Evolutionary conservation across 192 early-diverging fungal genomes (phyloP).

Genomic region (Lunasporangiospora selenospora): DNA sequence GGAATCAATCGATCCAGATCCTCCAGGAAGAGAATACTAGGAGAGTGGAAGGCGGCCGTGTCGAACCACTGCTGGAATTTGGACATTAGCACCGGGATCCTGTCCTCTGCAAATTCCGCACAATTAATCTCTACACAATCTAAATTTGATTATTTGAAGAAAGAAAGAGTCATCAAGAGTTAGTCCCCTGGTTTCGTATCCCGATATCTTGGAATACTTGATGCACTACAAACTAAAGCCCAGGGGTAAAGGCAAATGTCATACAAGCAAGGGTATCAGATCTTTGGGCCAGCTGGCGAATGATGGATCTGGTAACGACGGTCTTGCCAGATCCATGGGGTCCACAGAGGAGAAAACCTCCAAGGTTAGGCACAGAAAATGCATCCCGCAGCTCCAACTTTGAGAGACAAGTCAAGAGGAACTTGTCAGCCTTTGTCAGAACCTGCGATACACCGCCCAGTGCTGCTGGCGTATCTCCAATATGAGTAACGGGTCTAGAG

Average conservation of each 20-base stretch:
- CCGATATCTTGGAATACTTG: background rate
- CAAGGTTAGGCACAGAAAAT: slow-evolving; percentile 42
- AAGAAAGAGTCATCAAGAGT: background rate
- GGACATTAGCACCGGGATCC: slow-evolving; percentile 65
- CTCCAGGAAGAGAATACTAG: slow-evolving; percentile 78
- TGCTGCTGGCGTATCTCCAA: slow-evolving; percentile 20
- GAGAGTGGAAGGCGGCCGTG: slow-evolving; percentile 71
- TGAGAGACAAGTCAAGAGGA: slow-evolving; percentile 48
- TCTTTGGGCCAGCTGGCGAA: slow-evolving; percentile 47
- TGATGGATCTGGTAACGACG: slow-evolving; percentile 61
- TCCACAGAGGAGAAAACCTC: slow-evolving; percentile 73
- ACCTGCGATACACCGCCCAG: slow-evolving; percentile 55
- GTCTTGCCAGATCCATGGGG: slow-evolving; percentile 82
- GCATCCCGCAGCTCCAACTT: slow-evolving; percentile 48
- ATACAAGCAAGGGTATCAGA: slow-evolving; percentile 53
- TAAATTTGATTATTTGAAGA: too few relatives aligned
- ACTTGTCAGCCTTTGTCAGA: slow-evolving; percentile 44
- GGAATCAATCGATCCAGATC: slow-evolving; percentile 78
- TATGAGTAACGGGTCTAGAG: slow-evolving; percentile 29
- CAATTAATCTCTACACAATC: slow-evolving; percentile 62
- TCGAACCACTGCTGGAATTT: slow-evolving; percentile 64
- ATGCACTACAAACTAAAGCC: slow-evolving; percentile 7
- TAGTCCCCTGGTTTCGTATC: too few relatives aligned
- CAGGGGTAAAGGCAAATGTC: background rate
- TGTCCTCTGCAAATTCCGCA: slow-evolving; percentile 63